Percentiles rank a stretch among this genome's conserved stretches.
Conservation (phyloP, 441 rosid species). For the Pelargonium fulgidum region DNA sequence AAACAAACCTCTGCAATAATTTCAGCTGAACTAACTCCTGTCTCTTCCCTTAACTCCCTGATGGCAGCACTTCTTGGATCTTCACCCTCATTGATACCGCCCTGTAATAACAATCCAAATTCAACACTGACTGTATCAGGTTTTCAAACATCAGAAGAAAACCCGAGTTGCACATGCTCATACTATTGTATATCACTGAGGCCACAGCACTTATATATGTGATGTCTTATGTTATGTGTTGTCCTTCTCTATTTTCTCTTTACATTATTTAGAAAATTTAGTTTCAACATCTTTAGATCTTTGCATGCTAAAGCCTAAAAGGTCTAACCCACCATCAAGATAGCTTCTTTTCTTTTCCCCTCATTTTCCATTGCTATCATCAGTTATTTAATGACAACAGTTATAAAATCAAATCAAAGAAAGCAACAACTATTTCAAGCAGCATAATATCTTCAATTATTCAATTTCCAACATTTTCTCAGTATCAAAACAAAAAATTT, state of each 20-base stretch:
- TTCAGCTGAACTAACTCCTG: constrained; percentile 63
- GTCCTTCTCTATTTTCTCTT: not conserved
- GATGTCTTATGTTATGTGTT: not conserved
- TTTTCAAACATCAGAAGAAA: not conserved
- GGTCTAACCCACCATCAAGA: not conserved
- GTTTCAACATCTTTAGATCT: no score
- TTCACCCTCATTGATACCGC: constrained; percentile 63
- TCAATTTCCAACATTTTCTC: not conserved
- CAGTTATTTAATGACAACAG: no score
- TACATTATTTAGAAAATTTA: not conserved
- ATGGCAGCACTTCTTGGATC: constrained; percentile 54
- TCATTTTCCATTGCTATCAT: not conserved
- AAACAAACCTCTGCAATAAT: constrained; percentile 56
- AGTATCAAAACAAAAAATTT: not conserved
- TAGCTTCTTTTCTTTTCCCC: not conserved
- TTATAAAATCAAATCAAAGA: no score
- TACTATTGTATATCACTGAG: not conserved
- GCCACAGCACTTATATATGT: not conserved
- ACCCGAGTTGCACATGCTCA: not conserved
- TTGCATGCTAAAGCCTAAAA: no score
- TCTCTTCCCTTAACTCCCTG: constrained; percentile 72
- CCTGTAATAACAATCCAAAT: constrained; percentile 27
- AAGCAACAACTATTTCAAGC: no score
- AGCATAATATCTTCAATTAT: not conserved
- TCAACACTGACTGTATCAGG: not conserved